Evolutionary conservation across 2,329 filamentous ascomycete genomes (phyloP), one percentile per base, ranked within the genome.

Genomic region (Fusarium austroafricanum): DNA sequence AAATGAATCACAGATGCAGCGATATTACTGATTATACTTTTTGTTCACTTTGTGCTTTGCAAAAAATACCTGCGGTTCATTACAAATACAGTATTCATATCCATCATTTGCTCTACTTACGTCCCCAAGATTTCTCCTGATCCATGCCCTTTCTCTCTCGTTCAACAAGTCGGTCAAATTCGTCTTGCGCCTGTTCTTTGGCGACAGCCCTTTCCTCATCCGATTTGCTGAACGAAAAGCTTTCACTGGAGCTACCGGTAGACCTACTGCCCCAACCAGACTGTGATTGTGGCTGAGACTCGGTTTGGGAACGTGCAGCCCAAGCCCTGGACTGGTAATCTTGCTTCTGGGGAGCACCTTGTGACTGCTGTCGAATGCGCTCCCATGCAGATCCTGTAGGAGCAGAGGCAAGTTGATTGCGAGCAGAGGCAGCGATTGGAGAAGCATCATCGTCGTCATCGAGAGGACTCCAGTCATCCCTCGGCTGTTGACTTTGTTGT

Each of bases 161-260:
- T 40, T 86, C 83, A 4, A 86, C 56, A 58, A 86, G 75, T 20
- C 76, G 76, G 60, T 86, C 84, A 66, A 86, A 86, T 29, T 86
- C 83, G 59, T 76, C 79, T 59, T 86, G 84, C 8, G 84, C 83
- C 64, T 83, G 79, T 10, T 79, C 78, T 71, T 80, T 84, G 42
- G 78, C 79, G 17, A 75, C 71, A 5, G 70, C 66, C 57, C 72
- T 78, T 21, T 82, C 79, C 54, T 79, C 78, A 10, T 82, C 81
- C 3, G 73, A 61, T 5, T 67, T 64, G 5, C 77, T 76, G 58
- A 78, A 83, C 0, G 77, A 68, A 61, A 78, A 83, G 33, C 67
- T 73, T 10, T 78, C 74, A 8, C 56, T 68, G 7, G 67, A 68
- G 10, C 55, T 60, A 33, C 61, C 60, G 9, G 65, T 73, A 23